Percentiles rank a stretch among this genome's conserved stretches.
Evolutionary conservation across 1,284 basidiomycete genomes (phyloP).

Genomic region (Ceratorhiza oryzae-sativae): DNA sequence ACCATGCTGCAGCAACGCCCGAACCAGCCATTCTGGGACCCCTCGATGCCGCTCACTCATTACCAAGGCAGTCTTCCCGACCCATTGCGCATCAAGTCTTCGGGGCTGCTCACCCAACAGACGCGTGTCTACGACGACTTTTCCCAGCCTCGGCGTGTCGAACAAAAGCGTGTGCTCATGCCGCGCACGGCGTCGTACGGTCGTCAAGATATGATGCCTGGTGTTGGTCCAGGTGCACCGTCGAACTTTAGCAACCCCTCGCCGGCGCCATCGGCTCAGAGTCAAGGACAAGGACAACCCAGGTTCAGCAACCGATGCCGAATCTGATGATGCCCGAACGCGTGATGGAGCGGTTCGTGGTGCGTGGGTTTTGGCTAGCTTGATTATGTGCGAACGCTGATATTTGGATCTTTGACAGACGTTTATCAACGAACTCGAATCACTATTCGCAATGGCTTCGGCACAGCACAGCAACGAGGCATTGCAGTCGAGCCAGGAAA

Average conservation of each 20-base stretch:
- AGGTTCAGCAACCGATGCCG: not conserved
- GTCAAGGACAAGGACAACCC: constrained; percentile 14
- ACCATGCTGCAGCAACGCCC: constrained; percentile 62
- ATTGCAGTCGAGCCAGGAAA: constrained; percentile 83
- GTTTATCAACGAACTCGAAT: constrained; percentile 81
- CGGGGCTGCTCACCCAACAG: constrained; percentile 84
- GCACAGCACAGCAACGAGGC: constrained; percentile 65
- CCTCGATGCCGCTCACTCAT: constrained; percentile 71
- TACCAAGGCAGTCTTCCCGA: constrained; percentile 88
- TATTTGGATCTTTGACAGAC: constrained; percentile 53
- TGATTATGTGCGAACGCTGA: not conserved
- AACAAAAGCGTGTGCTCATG: constrained; percentile 38
- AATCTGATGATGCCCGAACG: constrained; percentile 50
- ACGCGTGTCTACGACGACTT: constrained; percentile 96
- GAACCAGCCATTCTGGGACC: constrained; percentile 87
- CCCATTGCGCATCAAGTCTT: constrained; percentile 83
- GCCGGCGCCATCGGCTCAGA: constrained; percentile 49
- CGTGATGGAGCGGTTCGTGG: constrained; percentile 78
- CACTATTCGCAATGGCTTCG: constrained; percentile 64
- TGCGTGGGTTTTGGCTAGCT: constrained; percentile 50
- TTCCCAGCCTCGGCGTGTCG: constrained; percentile 39
- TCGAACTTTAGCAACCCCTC: constrained; percentile 60
- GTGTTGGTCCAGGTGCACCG: constrained; percentile 62
- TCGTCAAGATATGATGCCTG: constrained; percentile 31
- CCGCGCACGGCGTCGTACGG: constrained; percentile 20